phyloP scores from a whole-genome alignment of 768 basidiomycete genomes.

The Floccularia luteovirens region DNA sequence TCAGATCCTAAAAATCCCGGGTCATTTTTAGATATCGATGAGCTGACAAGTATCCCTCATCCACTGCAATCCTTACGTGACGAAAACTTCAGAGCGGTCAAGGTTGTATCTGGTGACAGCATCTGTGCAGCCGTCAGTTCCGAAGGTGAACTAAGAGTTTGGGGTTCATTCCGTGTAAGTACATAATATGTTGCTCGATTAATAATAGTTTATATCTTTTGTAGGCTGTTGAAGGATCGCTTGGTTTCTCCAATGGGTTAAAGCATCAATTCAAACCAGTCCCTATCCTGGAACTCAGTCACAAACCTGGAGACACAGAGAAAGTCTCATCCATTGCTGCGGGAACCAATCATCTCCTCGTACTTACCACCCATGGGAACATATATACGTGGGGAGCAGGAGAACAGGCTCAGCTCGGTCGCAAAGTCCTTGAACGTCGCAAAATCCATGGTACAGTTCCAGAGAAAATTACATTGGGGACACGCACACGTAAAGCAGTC shows the following conservation, averaged over 20 bases:
- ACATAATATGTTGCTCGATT: constrained; percentile 2
- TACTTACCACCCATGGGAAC: constrained; percentile 81
- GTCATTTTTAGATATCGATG: constrained; percentile 46
- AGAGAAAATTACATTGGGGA: constrained; percentile 75
- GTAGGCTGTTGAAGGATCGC: constrained; percentile 47
- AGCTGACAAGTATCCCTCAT: constrained; percentile 51
- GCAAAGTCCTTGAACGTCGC: constrained; percentile 81
- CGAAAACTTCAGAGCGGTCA: constrained; percentile 79
- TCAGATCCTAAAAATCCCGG: constrained; percentile 57
- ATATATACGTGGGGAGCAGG: constrained; percentile 90
- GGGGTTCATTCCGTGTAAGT: constrained; percentile 85
- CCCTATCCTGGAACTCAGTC: constrained; percentile 47
- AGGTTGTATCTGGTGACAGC: constrained; percentile 80
- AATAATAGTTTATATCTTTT: constrained; percentile 5
- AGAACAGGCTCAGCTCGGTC: constrained; percentile 86
- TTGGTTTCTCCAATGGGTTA: constrained; percentile 72
- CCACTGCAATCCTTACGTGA: constrained; percentile 64
- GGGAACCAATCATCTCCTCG: constrained; percentile 86
- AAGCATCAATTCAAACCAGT: constrained; percentile 64
- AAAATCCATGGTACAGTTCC: constrained; percentile 88
- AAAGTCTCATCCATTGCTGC: constrained; percentile 71
- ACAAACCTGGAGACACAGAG: constrained; percentile 58
- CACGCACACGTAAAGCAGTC: constrained; percentile 49
- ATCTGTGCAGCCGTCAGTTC: constrained; percentile 79
- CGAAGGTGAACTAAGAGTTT: constrained; percentile 76